Percentiles rank a stretch among this genome's conserved stretches.
Conservation (phyloP, 352 stramenopile genomes). For the Globisporangium okanoganense region DNA sequence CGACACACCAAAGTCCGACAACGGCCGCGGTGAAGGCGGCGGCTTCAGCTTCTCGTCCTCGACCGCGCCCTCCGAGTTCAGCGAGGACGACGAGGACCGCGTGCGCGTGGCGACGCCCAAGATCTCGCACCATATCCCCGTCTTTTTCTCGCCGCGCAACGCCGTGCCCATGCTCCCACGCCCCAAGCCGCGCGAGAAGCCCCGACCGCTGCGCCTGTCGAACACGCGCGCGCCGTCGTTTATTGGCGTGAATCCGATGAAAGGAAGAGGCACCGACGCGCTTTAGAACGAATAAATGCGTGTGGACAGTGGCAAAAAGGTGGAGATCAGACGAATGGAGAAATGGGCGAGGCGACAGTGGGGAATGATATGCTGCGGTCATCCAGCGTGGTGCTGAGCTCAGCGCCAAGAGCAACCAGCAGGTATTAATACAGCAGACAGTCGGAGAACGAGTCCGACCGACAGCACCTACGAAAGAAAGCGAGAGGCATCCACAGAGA, state of each 20-base stretch:
- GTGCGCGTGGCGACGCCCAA: constrained; percentile 23
- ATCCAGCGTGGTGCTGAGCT: too few species aligned
- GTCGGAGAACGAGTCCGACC: too few species aligned
- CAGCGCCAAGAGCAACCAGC: too few species aligned
- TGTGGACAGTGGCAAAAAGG: neutral
- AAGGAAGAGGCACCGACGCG: constrained; percentile 6
- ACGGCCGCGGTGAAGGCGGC: constrained; percentile 22
- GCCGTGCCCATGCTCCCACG: constrained; percentile 25
- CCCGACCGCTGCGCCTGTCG: constrained; percentile 5
- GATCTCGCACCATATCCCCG: constrained; percentile 47
- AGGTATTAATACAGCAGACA: too few species aligned
- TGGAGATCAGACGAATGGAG: neutral
- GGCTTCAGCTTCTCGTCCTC: constrained; percentile 26
- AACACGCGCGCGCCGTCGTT: constrained; percentile 10
- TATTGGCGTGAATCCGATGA: constrained; percentile 14
- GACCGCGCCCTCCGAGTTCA: constrained; percentile 10
- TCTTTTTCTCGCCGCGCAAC: constrained; percentile 49
- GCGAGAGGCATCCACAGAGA: neutral
- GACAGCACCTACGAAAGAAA: neutral
- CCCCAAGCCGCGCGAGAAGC: constrained; percentile 17
- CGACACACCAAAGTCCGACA: constrained; percentile 34
- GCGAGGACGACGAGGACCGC: constrained; percentile 12
- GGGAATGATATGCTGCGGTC: neutral
- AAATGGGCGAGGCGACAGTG: neutral
- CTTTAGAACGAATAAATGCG: constrained; percentile 6